Base-by-base conservation (phyloP, 768 basidiomycete genomes). In the Leccinum obscurum region DNA sequence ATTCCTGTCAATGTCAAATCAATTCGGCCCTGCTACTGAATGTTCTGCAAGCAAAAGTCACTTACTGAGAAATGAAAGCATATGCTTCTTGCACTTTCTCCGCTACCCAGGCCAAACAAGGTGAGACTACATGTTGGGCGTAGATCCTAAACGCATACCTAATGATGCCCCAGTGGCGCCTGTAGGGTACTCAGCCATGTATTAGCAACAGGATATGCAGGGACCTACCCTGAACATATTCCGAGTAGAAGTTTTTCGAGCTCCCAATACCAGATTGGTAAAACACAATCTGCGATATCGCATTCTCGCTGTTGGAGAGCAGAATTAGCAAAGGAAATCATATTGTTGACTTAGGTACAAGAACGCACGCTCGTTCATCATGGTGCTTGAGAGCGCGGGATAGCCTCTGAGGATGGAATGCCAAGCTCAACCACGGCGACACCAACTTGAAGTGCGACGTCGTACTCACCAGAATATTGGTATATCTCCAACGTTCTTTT, bases 51-150 rank as follows among this genome's bases (percentile, higher is more conserved):
- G 26, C n/a, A 59, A 26, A 24, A 4, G 51, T 15, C 15, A 76
- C 88, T 72, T 66, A 90, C 88, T 91, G 87, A 22, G 89, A 83
- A 65, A 91, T 86, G 68, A 91, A 91, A n/a, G 82, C 86, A 73
- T 90, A 89, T 35, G 85, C 89, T 63, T 90, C 88, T 73, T 90
- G 85, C 3, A 91, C 86, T 67, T 91, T 90, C 59, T 86, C 85
- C 44, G 75, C 88, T 90, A 64, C 14, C 52, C 28, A 28, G 11
- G 66, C 15, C 49, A 34, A 24, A n/a, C 11, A 24, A 32, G 30
- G n/a, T 55, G 32, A 65, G 63, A 24, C 46, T 46, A 22, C 20
- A 59, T 54, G 20, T 51, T 20, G 44, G 5, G 37, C 15, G 3
- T 13, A 46, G 41, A 39, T 6, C 22, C 32, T 3, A 1, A 34